Conservation (phyloP, 345 rosid genomes). For the Arabis hirsuta region DNA sequence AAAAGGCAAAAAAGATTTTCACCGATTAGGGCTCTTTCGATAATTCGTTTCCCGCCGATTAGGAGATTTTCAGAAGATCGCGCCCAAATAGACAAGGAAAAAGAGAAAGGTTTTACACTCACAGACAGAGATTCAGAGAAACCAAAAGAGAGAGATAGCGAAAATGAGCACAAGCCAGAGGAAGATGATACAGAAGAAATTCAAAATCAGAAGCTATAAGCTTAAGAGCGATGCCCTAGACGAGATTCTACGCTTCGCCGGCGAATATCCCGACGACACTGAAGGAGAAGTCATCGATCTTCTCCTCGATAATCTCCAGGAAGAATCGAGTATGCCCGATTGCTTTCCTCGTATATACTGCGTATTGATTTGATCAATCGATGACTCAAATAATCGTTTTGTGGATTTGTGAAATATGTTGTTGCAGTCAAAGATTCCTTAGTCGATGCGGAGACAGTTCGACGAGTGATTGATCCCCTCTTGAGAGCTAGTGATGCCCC, state of each 20-base stretch:
- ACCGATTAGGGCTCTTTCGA: constrained; percentile 25
- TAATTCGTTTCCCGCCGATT: constrained; percentile 30
- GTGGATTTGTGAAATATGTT: constrained; percentile 11
- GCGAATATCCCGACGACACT: constrained; percentile 60
- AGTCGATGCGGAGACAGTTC: constrained; percentile 67
- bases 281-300: constrained; percentile 78
- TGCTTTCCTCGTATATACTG: background rate
- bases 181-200: constrained; percentile 76
- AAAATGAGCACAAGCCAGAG: constrained; percentile 52
- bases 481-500: constrained; percentile 70
- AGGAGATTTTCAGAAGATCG: background rate
- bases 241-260: constrained; percentile 63
- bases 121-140: constrained; percentile 12
- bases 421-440: constrained; percentile 68
- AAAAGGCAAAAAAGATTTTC: background rate
- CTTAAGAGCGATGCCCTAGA: constrained; percentile 74
- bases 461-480: constrained; percentile 56
- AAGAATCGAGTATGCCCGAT: constrained; percentile 46
- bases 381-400: background rate
- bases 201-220: constrained; percentile 77
- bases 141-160: constrained; percentile 16
- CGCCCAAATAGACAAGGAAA: constrained; percentile 14
- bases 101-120: background rate
- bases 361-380: background rate
- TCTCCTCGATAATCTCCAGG: constrained; percentile 78